A percentile compares a stretch with the other conserved stretches of the same genome.
Conservation (phyloP, 495 filamentous ascomycete species). For the Aeminium ludgeri region DNA sequence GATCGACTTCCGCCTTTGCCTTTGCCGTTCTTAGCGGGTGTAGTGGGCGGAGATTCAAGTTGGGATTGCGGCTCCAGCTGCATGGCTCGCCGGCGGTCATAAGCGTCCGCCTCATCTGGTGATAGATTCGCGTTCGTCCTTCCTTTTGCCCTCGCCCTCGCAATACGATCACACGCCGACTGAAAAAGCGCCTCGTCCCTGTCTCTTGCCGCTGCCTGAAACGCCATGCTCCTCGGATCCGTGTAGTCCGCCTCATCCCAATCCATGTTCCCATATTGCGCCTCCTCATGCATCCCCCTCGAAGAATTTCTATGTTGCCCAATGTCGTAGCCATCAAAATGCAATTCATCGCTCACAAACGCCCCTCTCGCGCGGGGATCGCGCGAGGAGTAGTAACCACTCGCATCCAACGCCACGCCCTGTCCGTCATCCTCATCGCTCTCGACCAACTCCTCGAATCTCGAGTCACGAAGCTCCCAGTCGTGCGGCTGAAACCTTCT, state of each 20-base stretch:
- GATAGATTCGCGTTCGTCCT: conserved; percentile 60
- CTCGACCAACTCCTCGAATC: conserved; percentile 57
- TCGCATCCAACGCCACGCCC: conserved; percentile 33
- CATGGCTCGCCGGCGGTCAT: conserved; percentile 36
- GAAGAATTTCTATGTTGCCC: conserved; percentile 28
- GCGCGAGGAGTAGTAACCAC: conserved; percentile 6
- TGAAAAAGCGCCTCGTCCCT: conserved; percentile 60
- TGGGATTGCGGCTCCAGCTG: conserved; percentile 6
- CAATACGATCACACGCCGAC: conserved; percentile 58
- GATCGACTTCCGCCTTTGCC: conserved; percentile 7
- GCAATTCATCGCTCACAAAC: conserved; percentile 42
- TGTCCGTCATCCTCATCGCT: conserved; percentile 48
- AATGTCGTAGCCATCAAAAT: conserved; percentile 45
- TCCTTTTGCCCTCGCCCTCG: conserved; percentile 52
- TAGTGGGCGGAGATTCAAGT: conserved; percentile 10
- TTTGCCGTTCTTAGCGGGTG: conserved; percentile 7
- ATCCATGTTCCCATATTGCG: conserved; percentile 38
- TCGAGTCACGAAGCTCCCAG: conserved; percentile 31
- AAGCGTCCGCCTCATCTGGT: conserved; percentile 55
- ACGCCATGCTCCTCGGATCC: conserved; percentile 1
- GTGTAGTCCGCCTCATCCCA: conserved; percentile 22
- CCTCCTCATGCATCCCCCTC: conserved; percentile 32
- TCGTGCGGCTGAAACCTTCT: conserved; percentile 34
- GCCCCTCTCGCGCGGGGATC: conserved; percentile 24
- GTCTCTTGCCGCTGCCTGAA: conserved; percentile 39